Evolutionary conservation across 495 filamentous ascomycete species (phyloP), one percentile per base, ranked within the genome.

Genomic region (Penicillium simplicissimum): DNA sequence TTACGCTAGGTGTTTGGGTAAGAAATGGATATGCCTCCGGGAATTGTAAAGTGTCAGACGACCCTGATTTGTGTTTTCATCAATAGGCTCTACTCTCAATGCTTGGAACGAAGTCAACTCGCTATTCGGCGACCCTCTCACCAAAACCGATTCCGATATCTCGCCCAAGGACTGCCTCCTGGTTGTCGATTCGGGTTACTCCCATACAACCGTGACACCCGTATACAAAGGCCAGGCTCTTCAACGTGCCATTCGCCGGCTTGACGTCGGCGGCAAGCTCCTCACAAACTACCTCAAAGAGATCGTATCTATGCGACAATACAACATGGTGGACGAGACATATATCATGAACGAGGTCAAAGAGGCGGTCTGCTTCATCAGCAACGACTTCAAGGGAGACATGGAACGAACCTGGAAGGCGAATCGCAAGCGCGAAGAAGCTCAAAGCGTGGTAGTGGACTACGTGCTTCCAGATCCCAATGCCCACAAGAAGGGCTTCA

Each of bases 341-440:
- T 87, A 95, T 68, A 84, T 98, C 19, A 93, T 97, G 71, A 96
- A 96, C 66, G 90, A 97, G 71, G 91, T 97, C 73, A 99, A 98
- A 68, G 96, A 99, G 76, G 82, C 88, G 0, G 87, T 88, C 33
- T 96, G 92, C 68, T 98, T 89, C 65, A 85, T 97, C 35, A 92
- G 87, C 28, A 81, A 85, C 6, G 83, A 95, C 67, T 97, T 97
- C 74, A 78, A 78, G 19, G 72, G 71, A 3, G 93, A 99, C 64
- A 84, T 98, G 56, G 93, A 97, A 60, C 80, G 80, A 54, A 85
- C 86, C 0, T 94, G 91, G 92, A 96, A 94, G 75, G 89, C 86
- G n/a, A 87, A 85, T 2, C 80, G 83, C 62, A 84, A 83, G 49
- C 71, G 71, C 28, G 67, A 74, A 63, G 61, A 67, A 7, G 86